A percentile compares a stretch with the other conserved stretches of the same genome.
phyloP scores from a whole-genome alignment of 805 yeast genomes.

The Myxozyma sirexii region DNA sequence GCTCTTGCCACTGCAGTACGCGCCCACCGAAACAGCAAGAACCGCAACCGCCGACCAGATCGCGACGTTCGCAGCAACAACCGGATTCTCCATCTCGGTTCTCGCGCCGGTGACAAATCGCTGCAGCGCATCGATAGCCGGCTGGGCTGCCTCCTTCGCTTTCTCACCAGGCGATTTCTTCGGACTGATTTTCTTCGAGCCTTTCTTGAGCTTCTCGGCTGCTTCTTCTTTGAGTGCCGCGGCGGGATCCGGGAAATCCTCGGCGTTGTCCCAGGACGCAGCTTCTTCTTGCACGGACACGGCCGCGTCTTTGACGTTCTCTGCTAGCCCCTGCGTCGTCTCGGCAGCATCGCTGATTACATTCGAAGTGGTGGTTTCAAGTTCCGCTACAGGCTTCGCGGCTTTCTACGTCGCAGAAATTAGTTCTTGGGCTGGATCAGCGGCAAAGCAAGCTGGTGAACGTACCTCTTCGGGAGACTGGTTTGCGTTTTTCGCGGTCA shows the following conservation, averaged over 20 bases:
- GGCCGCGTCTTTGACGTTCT: neutral
- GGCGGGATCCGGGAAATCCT: constrained; percentile 15
- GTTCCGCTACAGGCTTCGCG: constrained; percentile 21
- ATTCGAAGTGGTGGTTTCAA: neutral
- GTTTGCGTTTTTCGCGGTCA: constrained; percentile 24
- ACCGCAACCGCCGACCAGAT: constrained; percentile 11
- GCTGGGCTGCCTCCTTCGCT: constrained; percentile 1
- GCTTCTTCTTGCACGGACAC: neutral
- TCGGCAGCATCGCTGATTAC: neutral
- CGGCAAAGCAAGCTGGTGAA: neutral
- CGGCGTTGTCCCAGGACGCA: neutral
- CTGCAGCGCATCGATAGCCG: constrained; percentile 16
- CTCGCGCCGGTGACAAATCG: constrained; percentile 1
- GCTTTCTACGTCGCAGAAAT: constrained; percentile 9
- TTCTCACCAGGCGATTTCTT: neutral
- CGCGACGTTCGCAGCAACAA: constrained; percentile 11
- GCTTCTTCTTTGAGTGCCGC: constrained; percentile 13
- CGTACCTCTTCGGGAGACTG: constrained; percentile 29
- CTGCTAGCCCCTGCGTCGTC: neutral
- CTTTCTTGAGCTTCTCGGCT: neutral
- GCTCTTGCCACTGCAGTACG: constrained; percentile 1
- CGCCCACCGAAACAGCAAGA: neutral
- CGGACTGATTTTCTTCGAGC: neutral
- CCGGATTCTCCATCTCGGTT: constrained; percentile 12
- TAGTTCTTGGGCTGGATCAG: neutral